Base-by-base conservation (phyloP, 2,329 filamentous ascomycete species). In the Aspergillus fructus region DNA sequence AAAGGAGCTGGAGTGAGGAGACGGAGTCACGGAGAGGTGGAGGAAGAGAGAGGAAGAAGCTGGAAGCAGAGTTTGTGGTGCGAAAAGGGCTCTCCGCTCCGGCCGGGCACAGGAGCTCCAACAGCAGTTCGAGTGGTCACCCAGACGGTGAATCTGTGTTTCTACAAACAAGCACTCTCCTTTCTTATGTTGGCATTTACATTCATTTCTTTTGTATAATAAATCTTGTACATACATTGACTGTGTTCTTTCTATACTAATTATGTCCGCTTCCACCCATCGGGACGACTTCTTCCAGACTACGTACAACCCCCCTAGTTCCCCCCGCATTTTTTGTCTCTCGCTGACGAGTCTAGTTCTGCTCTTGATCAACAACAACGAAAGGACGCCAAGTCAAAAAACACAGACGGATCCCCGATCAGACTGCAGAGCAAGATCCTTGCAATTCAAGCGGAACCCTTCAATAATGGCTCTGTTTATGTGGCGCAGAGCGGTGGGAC, bases 231-330 rank as follows among this genome's bases (percentile, higher is more conserved):
- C 15, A n/a, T 17, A n/a, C 15, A 23, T 30, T 30, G n/a, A 45
- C 24, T 41, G 11, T 34, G 27, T 27, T 43, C 19, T 12, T 40
- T 19, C 19, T 37, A 17, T 24, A n/a, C 17, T 19, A 55, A 59
- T 17, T 17, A 88, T 85, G 80, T 89, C 89, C 73, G 83, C 85
- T 62, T 89, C 89, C 27, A 83, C 84, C 50, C 85, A 96, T 69
- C 83, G 87, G 51, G 87, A 89, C 30, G 86, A 94, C 70, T 97
- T 96, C 79, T 97, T 97, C 71, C 90, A 97, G 75, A 96, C 92
- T 30, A 89, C 93, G 91, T 34, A 34, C 19, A 13, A 9, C 21
- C 46, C 46, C 45, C 27, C 45, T n/a, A 37, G 15, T 37, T 21
- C 43, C 46, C 19, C 47, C 60, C 54, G 53, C 34, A 46, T 45